These are phyloP conservation scores for Uronychia setigera DNA, from an alignment of 73 alveolate genomes.

Conservation along the genomic window DNA sequence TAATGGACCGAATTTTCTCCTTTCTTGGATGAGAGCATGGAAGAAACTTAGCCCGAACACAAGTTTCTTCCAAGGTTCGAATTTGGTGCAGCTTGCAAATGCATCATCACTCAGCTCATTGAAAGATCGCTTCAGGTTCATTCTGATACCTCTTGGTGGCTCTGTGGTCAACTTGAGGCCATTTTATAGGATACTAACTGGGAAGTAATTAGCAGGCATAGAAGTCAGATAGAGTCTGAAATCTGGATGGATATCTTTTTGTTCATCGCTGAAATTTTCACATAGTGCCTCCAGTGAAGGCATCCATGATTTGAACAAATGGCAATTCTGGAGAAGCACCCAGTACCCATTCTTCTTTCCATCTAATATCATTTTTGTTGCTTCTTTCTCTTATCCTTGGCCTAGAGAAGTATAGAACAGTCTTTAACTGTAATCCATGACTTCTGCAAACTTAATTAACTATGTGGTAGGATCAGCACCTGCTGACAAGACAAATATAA, in stretches of 20 bases:
- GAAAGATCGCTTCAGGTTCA: constrained; percentile 85
- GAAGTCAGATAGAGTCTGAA: constrained; percentile 95
- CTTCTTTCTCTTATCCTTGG: constrained; percentile 98
- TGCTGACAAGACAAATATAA: constrained; percentile 95
- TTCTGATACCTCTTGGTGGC: constrained; percentile 94
- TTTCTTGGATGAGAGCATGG: constrained; percentile 96
- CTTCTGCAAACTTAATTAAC: constrained; percentile 87
- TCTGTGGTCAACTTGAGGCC: constrained; percentile 97
- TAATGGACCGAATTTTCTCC: constrained; percentile 98
- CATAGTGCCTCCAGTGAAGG: constrained; percentile 95
- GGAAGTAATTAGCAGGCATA: constrained; percentile 98
- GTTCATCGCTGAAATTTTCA: constrained; percentile 91
- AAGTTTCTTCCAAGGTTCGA: constrained; percentile 77
- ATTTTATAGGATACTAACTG: constrained; percentile 94
- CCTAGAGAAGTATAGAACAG: constrained; percentile 98
- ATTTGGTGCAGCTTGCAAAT: constrained; percentile 65
- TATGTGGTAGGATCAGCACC: constrained; percentile 99
- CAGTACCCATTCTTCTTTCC: constrained; percentile 97
- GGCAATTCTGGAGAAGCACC: constrained; percentile 99
- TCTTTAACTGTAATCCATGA: constrained; percentile 80
- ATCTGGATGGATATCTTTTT: constrained; percentile 82
- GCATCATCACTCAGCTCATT: constrained; percentile 80
- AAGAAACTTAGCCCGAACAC: constrained; percentile 93
- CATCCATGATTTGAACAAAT: constrained; percentile 98
- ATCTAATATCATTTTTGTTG: constrained; percentile 91